Percentiles rank a stretch among this genome's conserved stretches.
phyloP scores from a whole-genome alignment of 225 moss, liverwort and hornwort species.

The Bryum argenteum region DNA sequence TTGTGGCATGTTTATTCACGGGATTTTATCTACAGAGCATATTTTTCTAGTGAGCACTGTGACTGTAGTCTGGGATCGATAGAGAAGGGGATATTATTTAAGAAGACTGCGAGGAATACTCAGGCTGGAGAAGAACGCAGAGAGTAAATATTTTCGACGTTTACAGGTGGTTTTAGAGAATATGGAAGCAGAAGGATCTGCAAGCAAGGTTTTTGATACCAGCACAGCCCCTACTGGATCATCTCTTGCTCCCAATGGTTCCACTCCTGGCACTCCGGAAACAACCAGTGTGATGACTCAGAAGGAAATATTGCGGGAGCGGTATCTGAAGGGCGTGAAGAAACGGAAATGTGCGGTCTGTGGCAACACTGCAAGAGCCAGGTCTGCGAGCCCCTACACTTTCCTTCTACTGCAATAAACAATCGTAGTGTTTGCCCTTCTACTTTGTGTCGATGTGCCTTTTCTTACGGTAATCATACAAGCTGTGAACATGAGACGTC shows the following conservation, averaged over 20 bases:
- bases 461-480: conserved; percentile 1
- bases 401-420: conserved; percentile 5
- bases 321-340: conserved; percentile 94
- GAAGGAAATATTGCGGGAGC: conserved; percentile 89
- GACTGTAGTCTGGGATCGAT: conserved; percentile 11
- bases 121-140: conserved; percentile 18
- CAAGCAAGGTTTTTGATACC: conserved; percentile 40
- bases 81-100: conserved; percentile 3
- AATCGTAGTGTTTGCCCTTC: conserved; percentile 1
- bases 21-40: conserved; percentile 18
- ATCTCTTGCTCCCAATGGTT: conserved; percentile 52
- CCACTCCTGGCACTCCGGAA: conserved; percentile 55
- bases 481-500: background rate
- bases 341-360: conserved; percentile 91
- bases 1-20: conserved; percentile 27
- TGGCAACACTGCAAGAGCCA: conserved; percentile 94
- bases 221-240: conserved; percentile 42
- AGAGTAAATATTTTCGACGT: conserved; percentile 20
- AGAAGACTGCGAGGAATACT: conserved; percentile 17
- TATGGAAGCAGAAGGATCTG: conserved; percentile 55
- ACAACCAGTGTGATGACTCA: conserved; percentile 61
- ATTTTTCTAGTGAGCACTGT: conserved; percentile 8
- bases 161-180: conserved; percentile 13
- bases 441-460: background rate
- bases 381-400: conserved; percentile 48